Conservation (phyloP, 1,139 yeast genomes). For the Suhomyces ambrosiae region DNA sequence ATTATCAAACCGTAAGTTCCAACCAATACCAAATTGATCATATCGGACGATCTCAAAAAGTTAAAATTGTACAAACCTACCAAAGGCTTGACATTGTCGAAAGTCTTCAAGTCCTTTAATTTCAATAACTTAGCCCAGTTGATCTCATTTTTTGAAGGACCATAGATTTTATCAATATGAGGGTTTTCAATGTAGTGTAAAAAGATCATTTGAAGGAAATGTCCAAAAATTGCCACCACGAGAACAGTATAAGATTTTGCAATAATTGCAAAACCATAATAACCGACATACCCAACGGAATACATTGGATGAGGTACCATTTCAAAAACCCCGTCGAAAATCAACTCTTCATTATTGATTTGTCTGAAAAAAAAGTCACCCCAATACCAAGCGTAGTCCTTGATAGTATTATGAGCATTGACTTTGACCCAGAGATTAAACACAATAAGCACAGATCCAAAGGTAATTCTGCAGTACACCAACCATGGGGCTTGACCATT, state of each 20-base stretch:
- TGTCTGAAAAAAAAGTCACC: constrained; percentile 89
- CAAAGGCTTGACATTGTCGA: constrained; percentile 55
- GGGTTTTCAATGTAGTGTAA: constrained; percentile 82
- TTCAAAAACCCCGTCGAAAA: constrained; percentile 89
- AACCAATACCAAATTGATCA: constrained; percentile 53
- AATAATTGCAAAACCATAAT: constrained; percentile 81
- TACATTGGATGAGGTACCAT: constrained; percentile 95
- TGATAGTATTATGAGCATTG: constrained; percentile 87
- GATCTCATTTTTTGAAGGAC: constrained; percentile 44
- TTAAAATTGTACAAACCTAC: constrained; percentile 67
- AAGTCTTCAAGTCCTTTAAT: constrained; percentile 47
- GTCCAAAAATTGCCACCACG: constrained; percentile 73
- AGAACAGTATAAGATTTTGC: constrained; percentile 76
- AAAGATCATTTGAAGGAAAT: constrained; percentile 76
- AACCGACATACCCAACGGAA: constrained; percentile 86
- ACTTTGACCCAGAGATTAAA: constrained; percentile 87
- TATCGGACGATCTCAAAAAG: constrained; percentile 65
- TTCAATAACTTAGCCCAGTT: constrained; percentile 40
- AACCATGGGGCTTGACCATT: constrained; percentile 37
- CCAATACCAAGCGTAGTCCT: constrained; percentile 96
- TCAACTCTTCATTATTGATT: constrained; percentile 70
- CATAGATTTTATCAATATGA: constrained; percentile 82
- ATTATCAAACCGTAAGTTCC: constrained; percentile 46
- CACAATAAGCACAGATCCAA: constrained; percentile 55
- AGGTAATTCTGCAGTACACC: constrained; percentile 37